Percentiles rank a stretch among this genome's conserved stretches.
These are phyloP conservation scores for Phytophthora melonis DNA, from an alignment of 352 stramenopile species.

Conservation along the genomic window DNA sequence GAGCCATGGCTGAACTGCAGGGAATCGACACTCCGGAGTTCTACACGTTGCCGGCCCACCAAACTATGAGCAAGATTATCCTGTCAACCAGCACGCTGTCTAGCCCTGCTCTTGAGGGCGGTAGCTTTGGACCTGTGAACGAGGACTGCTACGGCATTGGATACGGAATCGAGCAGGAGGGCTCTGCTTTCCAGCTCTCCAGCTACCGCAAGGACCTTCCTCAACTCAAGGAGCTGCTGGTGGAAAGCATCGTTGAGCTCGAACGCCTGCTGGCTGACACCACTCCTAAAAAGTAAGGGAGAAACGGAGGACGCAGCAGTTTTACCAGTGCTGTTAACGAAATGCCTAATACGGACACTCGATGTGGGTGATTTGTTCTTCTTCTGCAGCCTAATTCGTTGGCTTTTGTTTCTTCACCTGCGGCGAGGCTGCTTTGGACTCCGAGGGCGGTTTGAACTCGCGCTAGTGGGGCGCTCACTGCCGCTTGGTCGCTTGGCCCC, in stretches of 20 bases:
- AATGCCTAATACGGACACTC: conserved; percentile 1
- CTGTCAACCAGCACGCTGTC: conserved; percentile 92
- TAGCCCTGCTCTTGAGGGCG: conserved; percentile 84
- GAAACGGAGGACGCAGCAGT: background rate
- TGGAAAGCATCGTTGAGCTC: conserved; percentile 78
- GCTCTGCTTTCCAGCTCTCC: conserved; percentile 87
- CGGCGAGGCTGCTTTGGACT: conserved; percentile 53
- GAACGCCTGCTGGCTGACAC: conserved; percentile 66
- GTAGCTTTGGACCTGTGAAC: conserved; percentile 92
- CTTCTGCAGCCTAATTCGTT: background rate
- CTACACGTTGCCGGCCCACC: conserved; percentile 81
- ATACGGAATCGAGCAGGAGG: conserved; percentile 88
- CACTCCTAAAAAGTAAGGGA: conserved; percentile 40
- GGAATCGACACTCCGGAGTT: conserved; percentile 71
- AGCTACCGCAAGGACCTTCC: conserved; percentile 85
- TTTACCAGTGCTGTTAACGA: background rate
- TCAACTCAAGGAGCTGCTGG: conserved; percentile 76
- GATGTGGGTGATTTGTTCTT: background rate
- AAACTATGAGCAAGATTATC: conserved; percentile 90
- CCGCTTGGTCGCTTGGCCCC: conserved; percentile 43
- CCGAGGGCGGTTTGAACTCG: conserved; percentile 37
- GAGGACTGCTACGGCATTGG: conserved; percentile 92
- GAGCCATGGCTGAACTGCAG: conserved; percentile 73
- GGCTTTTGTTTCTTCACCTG: conserved; percentile 29
- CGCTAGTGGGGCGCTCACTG: conserved; percentile 41